Evolutionary conservation across 23 red algal species (phyloP).

Genomic region (Gracilaria vermiculophylla): DNA sequence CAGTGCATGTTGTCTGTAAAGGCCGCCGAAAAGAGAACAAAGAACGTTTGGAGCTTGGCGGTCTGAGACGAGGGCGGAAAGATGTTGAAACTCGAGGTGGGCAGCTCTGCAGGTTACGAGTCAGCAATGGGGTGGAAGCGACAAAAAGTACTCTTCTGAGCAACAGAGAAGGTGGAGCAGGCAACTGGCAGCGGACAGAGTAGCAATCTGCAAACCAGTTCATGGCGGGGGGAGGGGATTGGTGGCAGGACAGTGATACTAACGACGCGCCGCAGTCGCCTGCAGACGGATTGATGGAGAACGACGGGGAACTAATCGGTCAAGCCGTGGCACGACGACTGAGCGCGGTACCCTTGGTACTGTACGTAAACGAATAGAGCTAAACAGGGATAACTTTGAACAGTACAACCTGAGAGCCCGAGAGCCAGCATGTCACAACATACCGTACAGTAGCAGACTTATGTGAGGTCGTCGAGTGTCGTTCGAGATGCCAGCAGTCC

Average conservation of each 20-base stretch:
- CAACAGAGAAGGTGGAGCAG: not conserved
- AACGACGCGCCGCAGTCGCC: no score
- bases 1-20: not conserved
- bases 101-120: not conserved
- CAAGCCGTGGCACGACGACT: no score
- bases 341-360: not conserved
- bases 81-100: not conserved
- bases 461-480: not conserved
- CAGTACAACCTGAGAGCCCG: no score
- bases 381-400: no score
- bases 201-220: not conserved
- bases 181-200: not conserved
- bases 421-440: not conserved
- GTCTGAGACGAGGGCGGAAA: not conserved
- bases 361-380: not conserved
- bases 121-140: not conserved
- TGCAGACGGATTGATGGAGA: no score
- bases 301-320: no score
- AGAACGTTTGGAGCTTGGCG: not conserved
- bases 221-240: not conserved
- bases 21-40: not conserved
- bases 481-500: no score
- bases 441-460: no score
- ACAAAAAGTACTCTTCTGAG: not conserved
- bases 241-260: no score